A percentile compares a stretch with the other conserved stretches of the same genome.
These are phyloP conservation scores for Gossypium arboreum DNA, from an alignment of 345 rosid genomes.

Conservation along the genomic window DNA sequence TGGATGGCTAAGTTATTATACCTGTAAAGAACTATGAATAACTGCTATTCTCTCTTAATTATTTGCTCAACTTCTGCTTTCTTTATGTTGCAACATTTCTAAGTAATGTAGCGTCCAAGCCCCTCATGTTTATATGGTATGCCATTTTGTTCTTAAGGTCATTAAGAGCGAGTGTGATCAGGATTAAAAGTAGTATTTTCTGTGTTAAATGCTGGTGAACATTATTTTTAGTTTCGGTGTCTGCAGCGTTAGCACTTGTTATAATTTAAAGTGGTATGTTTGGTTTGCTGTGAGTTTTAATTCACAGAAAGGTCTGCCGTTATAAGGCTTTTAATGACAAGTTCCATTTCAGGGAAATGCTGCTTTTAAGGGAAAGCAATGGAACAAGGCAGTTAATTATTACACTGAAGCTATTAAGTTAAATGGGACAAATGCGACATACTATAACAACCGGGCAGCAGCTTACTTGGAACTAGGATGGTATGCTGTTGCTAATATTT, in stretches of 20 bases:
- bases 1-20: not conserved
- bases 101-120: not conserved
- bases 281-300: not conserved
- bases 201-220: not conserved
- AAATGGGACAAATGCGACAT: conserved; percentile 66
- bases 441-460: conserved; percentile 79
- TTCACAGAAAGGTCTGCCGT: not conserved
- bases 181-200: not conserved
- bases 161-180: not conserved
- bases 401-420: conserved; percentile 86
- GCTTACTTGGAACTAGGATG: conserved; percentile 79
- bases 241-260: too few species aligned
- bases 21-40: not conserved
- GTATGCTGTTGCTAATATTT: conserved; percentile 29
- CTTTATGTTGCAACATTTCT: not conserved
- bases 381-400: conserved; percentile 79
- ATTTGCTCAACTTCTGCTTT: not conserved
- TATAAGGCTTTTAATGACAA: conserved; percentile 7
- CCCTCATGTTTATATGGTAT: not conserved
- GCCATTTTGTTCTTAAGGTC: not conserved
- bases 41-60: not conserved
- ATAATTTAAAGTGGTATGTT: not conserved
- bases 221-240: not conserved
- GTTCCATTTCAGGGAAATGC: conserved; percentile 72
- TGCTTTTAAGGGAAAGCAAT: conserved; percentile 73